Percentiles rank a stretch among this genome's conserved stretches.
phyloP scores from a whole-genome alignment of 768 basidiomycete species.

The Exidia glandulosa region DNA sequence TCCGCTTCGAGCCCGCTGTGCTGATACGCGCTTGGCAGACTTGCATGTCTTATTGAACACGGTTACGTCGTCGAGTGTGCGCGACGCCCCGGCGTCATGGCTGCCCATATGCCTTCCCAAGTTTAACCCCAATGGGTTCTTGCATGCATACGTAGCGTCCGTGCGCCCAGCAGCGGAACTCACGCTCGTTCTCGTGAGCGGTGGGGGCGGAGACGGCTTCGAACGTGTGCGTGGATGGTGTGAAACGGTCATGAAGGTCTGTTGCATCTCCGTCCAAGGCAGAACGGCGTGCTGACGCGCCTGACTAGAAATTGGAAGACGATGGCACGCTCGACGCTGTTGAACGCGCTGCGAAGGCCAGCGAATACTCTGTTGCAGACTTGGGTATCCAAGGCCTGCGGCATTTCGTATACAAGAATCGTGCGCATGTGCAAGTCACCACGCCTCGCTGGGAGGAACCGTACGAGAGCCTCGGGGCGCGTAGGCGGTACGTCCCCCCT shows the following conservation, averaged over 20 bases:
- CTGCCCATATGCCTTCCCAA: slow-evolving; percentile 93
- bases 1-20: background rate
- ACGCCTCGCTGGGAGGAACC: slow-evolving; percentile 78
- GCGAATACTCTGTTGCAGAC: slow-evolving; percentile 59
- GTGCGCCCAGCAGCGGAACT: slow-evolving; percentile 29
- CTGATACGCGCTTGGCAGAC: slow-evolving; percentile 34
- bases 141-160: slow-evolving; percentile 83
- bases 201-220: slow-evolving; percentile 56
- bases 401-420: slow-evolving; percentile 93
- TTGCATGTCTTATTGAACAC: slow-evolving; percentile 91
- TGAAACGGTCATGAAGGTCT: slow-evolving; percentile 49
- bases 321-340: slow-evolving; percentile 39
- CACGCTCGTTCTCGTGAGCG: slow-evolving; percentile 70
- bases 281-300: background rate
- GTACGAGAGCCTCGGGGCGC: slow-evolving; percentile 52
- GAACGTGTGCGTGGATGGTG: slow-evolving; percentile 75
- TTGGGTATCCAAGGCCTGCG: slow-evolving; percentile 82
- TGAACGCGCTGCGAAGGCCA: slow-evolving; percentile 34
- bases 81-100: slow-evolving; percentile 69
- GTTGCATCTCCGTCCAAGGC: background rate
- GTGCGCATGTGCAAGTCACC: slow-evolving; percentile 82
- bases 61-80: slow-evolving; percentile 68
- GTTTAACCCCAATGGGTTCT: slow-evolving; percentile 80
- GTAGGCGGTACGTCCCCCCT: slow-evolving; percentile 37
- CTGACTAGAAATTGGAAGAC: slow-evolving; percentile 49